Conservation (phyloP, 202 grass and related monocot species). For the Schoenoplectus triqueter region DNA sequence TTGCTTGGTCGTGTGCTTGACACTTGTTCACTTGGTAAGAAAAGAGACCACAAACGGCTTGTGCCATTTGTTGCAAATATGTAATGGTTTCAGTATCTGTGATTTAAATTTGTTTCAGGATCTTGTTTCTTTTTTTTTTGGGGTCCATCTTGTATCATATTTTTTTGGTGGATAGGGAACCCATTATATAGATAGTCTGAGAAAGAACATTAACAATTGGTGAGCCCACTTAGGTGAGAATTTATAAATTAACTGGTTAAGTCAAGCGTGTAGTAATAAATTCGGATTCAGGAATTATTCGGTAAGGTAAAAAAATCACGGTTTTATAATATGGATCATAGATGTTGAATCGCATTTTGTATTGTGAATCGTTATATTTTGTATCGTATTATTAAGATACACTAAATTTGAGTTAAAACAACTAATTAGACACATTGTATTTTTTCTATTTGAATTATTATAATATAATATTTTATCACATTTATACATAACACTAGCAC, state of each 20-base stretch:
- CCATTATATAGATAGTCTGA: background rate
- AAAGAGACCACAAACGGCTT: slow-evolving; percentile 94
- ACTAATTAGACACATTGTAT: too few relatives aligned
- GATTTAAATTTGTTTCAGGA: background rate
- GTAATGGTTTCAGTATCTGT: slow-evolving; percentile 29
- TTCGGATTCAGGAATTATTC: too few relatives aligned
- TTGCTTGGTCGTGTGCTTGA: slow-evolving; percentile 95
- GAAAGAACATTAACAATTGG: slow-evolving; percentile 11
- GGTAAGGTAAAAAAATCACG: too few relatives aligned
- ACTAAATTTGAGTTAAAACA: too few relatives aligned
- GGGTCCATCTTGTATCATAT: background rate
- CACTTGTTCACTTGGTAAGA: slow-evolving; percentile 86
- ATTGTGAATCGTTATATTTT: too few relatives aligned
- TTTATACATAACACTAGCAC: too few relatives aligned
- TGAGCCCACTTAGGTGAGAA: background rate
- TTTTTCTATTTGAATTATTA: too few relatives aligned
- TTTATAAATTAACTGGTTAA: background rate
- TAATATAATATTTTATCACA: too few relatives aligned
- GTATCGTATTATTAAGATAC: too few relatives aligned
- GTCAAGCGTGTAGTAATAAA: too few relatives aligned
- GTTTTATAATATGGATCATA: too few relatives aligned
- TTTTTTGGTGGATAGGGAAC: background rate
- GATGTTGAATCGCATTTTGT: too few relatives aligned
- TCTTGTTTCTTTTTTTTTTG: slow-evolving; percentile 6
- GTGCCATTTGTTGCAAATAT: slow-evolving; percentile 87